Evolutionary conservation across 2,329 filamentous ascomycete genomes (phyloP), one percentile per base, ranked within the genome.

Genomic region (Fusarium odoratissimum): DNA sequence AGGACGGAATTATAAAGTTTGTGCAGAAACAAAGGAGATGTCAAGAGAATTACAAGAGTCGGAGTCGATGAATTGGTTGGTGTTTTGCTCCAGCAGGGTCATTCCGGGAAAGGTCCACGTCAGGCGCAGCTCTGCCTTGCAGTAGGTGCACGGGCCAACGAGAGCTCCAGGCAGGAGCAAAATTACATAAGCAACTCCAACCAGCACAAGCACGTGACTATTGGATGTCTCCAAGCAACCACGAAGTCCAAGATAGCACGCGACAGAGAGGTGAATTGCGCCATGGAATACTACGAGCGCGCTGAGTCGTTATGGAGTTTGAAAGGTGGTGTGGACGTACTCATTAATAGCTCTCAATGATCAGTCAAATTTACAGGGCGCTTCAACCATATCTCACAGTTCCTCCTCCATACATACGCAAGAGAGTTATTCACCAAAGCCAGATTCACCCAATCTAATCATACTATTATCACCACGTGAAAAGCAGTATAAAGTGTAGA

Each of bases 91-190:
- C 63, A 57, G 70, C 68, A 72, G 70, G 69, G 73, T 79, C 75
- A 76, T 78, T 80, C 72, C 44, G 76, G 77, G 69, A 76, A 52
- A 72, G 71, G 79, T 84, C 82, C 84, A 86, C 84, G 84, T 86
- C 84, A 86, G 81, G 81, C 80, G 82, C 77, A 81, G 80, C 81
- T 82, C 81, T 83, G 81, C 80, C 81, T 82, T 77, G 79, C 68
- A 74, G 67, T 30, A 54, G 19, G 66, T 63, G 78, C 78, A 79
- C 78, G 69, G 78, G 62, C 76, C 78, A 75, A 41, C 54, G 2
- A 42, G 31, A 77, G 76, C 75, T 76, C 61, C 58, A 74, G 72
- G 74, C 68, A 75, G 74, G 63, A 64, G 57, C 49, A 54, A 10
- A 51, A 59, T 77, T 76, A 76, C 74, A 67, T 72, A 75, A 77